Percentiles rank a stretch among this genome's conserved stretches.
Conservation (phyloP, 2,329 filamentous ascomycete species). For the Aurifilum marmelostoma region DNA sequence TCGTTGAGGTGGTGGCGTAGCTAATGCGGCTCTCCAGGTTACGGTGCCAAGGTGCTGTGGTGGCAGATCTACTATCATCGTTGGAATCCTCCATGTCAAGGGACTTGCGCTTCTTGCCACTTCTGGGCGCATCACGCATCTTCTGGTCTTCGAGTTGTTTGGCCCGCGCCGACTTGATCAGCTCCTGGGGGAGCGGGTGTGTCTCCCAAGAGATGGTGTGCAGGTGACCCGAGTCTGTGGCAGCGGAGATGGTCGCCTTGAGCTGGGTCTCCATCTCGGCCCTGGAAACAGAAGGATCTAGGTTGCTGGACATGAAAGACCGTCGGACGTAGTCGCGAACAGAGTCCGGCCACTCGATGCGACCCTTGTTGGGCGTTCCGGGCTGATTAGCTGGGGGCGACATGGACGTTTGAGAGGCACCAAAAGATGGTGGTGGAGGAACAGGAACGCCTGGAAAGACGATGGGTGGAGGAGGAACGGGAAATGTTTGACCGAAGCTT, state of each 20-base stretch:
- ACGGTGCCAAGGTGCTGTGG: slow-evolving; percentile 69
- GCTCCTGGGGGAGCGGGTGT: slow-evolving; percentile 81
- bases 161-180: slow-evolving; percentile 72
- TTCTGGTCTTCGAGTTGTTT: slow-evolving; percentile 30
- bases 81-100: slow-evolving; percentile 61
- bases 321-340: slow-evolving; percentile 88
- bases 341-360: slow-evolving; percentile 78
- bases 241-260: slow-evolving; percentile 81
- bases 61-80: slow-evolving; percentile 48
- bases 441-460: slow-evolving; percentile 24
- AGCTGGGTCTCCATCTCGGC: slow-evolving; percentile 82
- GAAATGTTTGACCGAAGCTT: slow-evolving; percentile 53
- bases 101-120: slow-evolving; percentile 79
- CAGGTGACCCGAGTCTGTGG: slow-evolving; percentile 74
- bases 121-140: slow-evolving; percentile 24
- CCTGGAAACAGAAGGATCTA: slow-evolving; percentile 63
- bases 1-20: slow-evolving; percentile 55
- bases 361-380: slow-evolving; percentile 50
- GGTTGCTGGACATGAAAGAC: slow-evolving; percentile 78
- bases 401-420: slow-evolving; percentile 32
- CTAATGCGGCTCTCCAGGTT: slow-evolving; percentile 77
- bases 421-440: slow-evolving; percentile 33
- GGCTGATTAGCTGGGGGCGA: slow-evolving; percentile 36
- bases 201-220: slow-evolving; percentile 79
- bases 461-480: slow-evolving; percentile 39